phyloP scores from a whole-genome alignment of 352 stramenopile genomes.

The Phytopythium mirpurense region DNA sequence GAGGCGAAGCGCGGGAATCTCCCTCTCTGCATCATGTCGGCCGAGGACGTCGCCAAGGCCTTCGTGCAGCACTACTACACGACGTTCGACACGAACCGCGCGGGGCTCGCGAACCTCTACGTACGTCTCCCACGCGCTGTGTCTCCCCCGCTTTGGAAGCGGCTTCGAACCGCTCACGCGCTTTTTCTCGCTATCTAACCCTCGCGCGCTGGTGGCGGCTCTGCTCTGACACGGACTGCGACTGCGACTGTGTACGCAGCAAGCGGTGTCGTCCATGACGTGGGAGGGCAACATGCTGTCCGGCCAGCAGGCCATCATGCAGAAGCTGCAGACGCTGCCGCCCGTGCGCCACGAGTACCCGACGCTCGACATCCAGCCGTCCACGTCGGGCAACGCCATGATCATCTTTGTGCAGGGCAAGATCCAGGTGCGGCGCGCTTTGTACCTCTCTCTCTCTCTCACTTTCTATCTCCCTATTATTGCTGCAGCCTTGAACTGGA shows the following conservation, averaged over 20 bases:
- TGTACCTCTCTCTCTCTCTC: neutral
- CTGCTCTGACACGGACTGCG: no score
- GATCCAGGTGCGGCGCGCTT: slow-evolving; percentile 37
- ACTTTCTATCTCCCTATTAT: neutral
- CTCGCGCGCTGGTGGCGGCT: no score
- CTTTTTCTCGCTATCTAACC: no score
- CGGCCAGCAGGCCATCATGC: slow-evolving; percentile 84
- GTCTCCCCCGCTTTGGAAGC: no score
- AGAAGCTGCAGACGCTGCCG: slow-evolving; percentile 80
- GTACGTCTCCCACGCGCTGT: slow-evolving; percentile 45
- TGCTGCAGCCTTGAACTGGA: no score
- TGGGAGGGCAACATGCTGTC: slow-evolving; percentile 70
- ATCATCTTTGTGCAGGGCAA: slow-evolving; percentile 95
- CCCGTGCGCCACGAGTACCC: slow-evolving; percentile 77
- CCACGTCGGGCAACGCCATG: slow-evolving; percentile 85
- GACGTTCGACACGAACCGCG: slow-evolving; percentile 80
- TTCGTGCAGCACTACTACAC: slow-evolving; percentile 89
- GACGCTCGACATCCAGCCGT: slow-evolving; percentile 92
- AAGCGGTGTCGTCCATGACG: slow-evolving; percentile 71
- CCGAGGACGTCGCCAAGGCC: slow-evolving; percentile 76
- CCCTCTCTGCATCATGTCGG: slow-evolving; percentile 50
- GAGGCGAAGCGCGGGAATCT: slow-evolving; percentile 2
- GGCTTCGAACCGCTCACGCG: neutral
- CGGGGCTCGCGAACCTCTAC: slow-evolving; percentile 69
- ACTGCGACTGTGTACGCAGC: slow-evolving; percentile 28